Base-by-base conservation (phyloP, 2,329 filamentous ascomycete genomes). In the Aspergillus amoenus region DNA sequence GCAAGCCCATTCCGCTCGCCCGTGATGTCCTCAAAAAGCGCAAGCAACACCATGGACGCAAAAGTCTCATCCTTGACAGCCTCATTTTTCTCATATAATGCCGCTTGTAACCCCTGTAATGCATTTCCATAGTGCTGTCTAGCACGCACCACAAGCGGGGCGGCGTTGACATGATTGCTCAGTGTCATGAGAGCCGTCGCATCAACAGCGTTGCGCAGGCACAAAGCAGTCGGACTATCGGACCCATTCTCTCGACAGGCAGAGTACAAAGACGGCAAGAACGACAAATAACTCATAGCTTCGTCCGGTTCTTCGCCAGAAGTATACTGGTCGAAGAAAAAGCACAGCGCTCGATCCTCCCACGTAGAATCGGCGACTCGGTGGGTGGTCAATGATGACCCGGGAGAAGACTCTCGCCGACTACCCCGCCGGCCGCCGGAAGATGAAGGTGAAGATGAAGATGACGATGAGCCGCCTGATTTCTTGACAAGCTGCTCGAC, bases 251-350 rank as follows among this genome's bases (percentile, higher is more conserved):
- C 62, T 46, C 64, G 59, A 52, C 67, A 64, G 22, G 64, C 58
- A 4, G 70, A 62, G 58, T 76, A 77, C 12, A 77, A 57, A 3
- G 65, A 57, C 2, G 74, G 71, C 4, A 77, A 54, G 43, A 72
- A 76, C 4, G 70, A 71, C 7, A 77, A 59, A 53, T 74, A 69
- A 22, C 72, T 70, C 43, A 69, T 58, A 12, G 63, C 63, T 37
- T 66, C 66, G 15, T 69, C 64, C 4, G 41, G 34, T 6, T 71
- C 63, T 13, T 61, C 60, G 21, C 53, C 50, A 18, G 67, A 67
- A 1, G 73, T 75, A 52, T 71, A 77, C 49, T 76, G 73, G 30
- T 74, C 70, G 45, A 77, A 76, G 59, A 77, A 77, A 54, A 70
- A 73, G 60, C 74, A 76, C 8, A 75, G 55, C 3, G 75, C 73